Evolutionary conservation across 2,329 filamentous ascomycete genomes (phyloP).

Genomic region (Colletotrichum sidae): DNA sequence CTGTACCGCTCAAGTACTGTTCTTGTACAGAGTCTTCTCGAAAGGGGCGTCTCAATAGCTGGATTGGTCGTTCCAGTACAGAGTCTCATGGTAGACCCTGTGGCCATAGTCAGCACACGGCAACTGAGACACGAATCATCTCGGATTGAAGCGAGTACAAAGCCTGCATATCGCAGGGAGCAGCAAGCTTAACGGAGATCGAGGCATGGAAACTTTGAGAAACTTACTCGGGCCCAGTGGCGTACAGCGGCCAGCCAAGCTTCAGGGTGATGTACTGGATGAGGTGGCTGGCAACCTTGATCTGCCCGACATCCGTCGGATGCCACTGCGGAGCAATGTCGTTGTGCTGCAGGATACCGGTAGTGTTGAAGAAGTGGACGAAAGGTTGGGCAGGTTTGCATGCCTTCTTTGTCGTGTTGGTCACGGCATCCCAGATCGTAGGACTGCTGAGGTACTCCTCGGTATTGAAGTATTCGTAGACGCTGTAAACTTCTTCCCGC

Average conservation of each 20-base stretch:
- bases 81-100: conserved; percentile 57
- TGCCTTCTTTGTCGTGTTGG: conserved; percentile 48
- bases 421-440: conserved; percentile 52
- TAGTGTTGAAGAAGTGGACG: conserved; percentile 72
- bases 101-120: conserved; percentile 18
- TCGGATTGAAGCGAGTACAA: neutral
- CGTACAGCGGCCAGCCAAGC: conserved; percentile 67
- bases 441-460: conserved; percentile 53
- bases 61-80: conserved; percentile 64
- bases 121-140: conserved; percentile 2
- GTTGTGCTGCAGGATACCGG: conserved; percentile 71
- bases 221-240: conserved; percentile 65
- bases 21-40: conserved; percentile 5
- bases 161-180: conserved; percentile 19
- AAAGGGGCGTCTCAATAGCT: conserved; percentile 49
- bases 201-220: conserved; percentile 41
- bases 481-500: conserved; percentile 60
- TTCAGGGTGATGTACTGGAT: conserved; percentile 67
- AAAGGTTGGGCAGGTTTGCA: conserved; percentile 54
- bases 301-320: conserved; percentile 70
- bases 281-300: conserved; percentile 71
- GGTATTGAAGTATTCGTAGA: conserved; percentile 66
- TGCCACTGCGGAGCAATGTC: conserved; percentile 70
- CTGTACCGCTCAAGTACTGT: conserved; percentile 9
- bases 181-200: conserved; percentile 14